Conservation (phyloP, 495 filamentous ascomycete genomes). For the Penicillium riverlandense region DNA sequence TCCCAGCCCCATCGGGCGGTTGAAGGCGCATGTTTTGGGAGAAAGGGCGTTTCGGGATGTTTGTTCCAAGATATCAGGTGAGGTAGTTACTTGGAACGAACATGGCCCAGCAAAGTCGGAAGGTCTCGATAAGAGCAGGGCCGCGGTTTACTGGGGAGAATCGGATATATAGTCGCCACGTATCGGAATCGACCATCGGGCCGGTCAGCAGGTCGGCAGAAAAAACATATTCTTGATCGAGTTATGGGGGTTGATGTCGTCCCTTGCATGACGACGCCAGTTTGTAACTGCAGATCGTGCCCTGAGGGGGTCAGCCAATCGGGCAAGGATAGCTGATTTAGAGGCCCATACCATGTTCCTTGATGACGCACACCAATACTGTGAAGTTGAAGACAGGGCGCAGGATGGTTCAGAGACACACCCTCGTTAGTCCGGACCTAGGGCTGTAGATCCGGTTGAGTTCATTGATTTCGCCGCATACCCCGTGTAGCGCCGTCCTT, state of each 20-base stretch:
- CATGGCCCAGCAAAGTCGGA: no score
- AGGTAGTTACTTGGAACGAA: no score
- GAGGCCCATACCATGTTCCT: constrained; percentile 3
- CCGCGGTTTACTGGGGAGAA: neutral
- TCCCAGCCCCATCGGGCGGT: constrained; percentile 11
- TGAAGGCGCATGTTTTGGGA: constrained; percentile 13
- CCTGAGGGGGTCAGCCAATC: neutral
- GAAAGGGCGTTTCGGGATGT: neutral
- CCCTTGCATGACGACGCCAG: constrained; percentile 4
- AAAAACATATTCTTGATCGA: neutral
- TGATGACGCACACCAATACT: constrained; percentile 5
- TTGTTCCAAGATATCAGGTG: neutral
- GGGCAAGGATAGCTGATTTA: constrained; percentile 3
- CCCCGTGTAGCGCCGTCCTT: neutral
- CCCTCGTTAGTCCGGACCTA: constrained; percentile 2
- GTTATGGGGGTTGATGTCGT: neutral
- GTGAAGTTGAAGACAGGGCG: neutral
- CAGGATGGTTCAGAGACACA: neutral
- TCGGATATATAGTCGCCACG: neutral
- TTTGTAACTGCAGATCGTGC: neutral
- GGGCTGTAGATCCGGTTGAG: constrained; percentile 4
- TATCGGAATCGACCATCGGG: neutral
- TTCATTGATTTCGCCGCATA: constrained; percentile 1
- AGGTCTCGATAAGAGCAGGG: no score
- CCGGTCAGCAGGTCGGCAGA: neutral